Base-by-base conservation (phyloP, 495 filamentous ascomycete genomes). In the Chaetomidium leptoderma region DNA sequence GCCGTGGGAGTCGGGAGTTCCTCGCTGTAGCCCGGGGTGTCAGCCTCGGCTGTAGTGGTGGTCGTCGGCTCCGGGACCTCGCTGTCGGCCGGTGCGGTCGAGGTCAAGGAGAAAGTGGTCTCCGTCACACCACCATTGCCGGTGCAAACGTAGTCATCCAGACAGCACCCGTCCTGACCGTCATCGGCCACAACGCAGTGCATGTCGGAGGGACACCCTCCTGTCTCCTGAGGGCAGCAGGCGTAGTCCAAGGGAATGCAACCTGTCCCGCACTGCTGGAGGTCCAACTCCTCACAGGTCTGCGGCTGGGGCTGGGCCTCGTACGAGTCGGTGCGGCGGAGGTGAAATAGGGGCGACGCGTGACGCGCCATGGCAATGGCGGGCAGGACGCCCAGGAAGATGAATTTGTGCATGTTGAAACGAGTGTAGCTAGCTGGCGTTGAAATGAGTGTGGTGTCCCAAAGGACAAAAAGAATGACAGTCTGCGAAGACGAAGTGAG, bases 331-430 rank as follows among this genome's bases (percentile, higher is more conserved):
- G 39, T 27, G 17, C 47, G 39, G 16, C 47, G 40, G 53, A 45
- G 30, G 17, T 17, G 14, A 11, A 55, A 36, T 4, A 27, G 37
- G 8, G 10, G 16, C n/a, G 53, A 46, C 21, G 16, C 13, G 23
- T 26, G 54, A 33, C 33, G 21, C 19, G 54, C 60, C 21, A 62
- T 33, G 39, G 42, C 61, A n/a, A 46, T 9, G 26, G 53, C 42
- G 56, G 61, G 61, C 52, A 63, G 53, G 29, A 58, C 45, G 40
- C 52, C 61, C 32, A 63, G 53, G 32, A 60, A n/a, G 40, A 63
- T 23, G 19, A 53, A 27, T 27, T 56, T 60, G 48, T 48, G 52
- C 61, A 60, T 63, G 11, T 23, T 48, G 21, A n/a, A 50, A 50
- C 7, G 50, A 44, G 32, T 40, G 55, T 63, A 27, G 13, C 19